A percentile compares a stretch with the other conserved stretches of the same genome.
phyloP scores from a whole-genome alignment of 768 basidiomycete species.

The Russula sp. region DNA sequence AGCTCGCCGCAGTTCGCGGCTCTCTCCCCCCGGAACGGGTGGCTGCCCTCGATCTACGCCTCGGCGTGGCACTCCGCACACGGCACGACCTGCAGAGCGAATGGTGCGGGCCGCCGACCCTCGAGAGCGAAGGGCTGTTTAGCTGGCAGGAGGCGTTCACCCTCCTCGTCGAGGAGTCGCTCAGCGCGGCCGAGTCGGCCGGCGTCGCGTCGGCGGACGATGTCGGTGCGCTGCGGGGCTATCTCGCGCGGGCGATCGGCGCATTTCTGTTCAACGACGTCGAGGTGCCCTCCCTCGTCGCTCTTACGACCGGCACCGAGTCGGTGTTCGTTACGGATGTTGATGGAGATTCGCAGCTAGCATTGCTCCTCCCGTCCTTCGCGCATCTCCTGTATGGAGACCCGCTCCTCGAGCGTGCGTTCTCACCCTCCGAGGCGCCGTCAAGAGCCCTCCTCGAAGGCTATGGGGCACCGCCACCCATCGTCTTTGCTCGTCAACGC shows the following conservation, averaged over 20 bases:
- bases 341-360: slow-evolving; percentile 36
- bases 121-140: slow-evolving; percentile 37
- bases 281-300: slow-evolving; percentile 61
- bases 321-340: slow-evolving; percentile 44
- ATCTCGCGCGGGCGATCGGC: slow-evolving; percentile 64
- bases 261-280: slow-evolving; percentile 74
- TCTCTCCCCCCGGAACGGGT: slow-evolving; percentile 32
- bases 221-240: slow-evolving; percentile 40
- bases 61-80: slow-evolving; percentile 55
- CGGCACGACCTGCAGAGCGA: slow-evolving; percentile 73
- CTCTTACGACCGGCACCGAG: slow-evolving; percentile 54
- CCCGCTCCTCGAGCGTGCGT: slow-evolving; percentile 63
- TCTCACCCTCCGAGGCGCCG: slow-evolving; percentile 33
- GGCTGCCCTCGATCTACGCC: slow-evolving; percentile 48
- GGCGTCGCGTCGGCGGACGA: slow-evolving; percentile 30
- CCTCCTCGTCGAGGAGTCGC: slow-evolving; percentile 46
- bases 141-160: slow-evolving; percentile 78
- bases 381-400: slow-evolving; percentile 68
- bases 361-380: slow-evolving; percentile 32
- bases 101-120: slow-evolving; percentile 56
- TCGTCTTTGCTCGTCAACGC: slow-evolving; percentile 58
- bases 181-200: slow-evolving; percentile 39
- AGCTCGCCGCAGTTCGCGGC: slow-evolving; percentile 34
- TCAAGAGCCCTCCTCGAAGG: slow-evolving; percentile 50
- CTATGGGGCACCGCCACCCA: slow-evolving; percentile 46